Evolutionary conservation across 352 stramenopile species (phyloP).

Genomic region (Sclerospora graminicola): DNA sequence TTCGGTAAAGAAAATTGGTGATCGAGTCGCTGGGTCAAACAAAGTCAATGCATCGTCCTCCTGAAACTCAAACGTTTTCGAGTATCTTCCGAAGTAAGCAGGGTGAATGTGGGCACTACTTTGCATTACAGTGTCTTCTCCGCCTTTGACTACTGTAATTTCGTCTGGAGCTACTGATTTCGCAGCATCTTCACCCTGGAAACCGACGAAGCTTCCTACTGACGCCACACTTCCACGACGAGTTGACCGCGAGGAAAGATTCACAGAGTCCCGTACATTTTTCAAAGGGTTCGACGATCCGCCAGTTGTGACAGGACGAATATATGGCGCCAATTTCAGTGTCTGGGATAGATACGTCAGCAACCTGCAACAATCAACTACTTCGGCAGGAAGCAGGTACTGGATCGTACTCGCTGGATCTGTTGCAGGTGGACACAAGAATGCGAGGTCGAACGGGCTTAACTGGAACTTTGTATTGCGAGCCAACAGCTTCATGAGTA

Average conservation of each 20-base stretch:
- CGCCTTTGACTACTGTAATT: not conserved
- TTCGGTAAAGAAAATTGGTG: slow-evolving; percentile 17
- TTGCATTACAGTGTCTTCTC: not conserved
- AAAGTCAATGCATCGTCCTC: not conserved
- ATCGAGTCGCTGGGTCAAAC: slow-evolving; percentile 19
- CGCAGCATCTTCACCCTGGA: slow-evolving; percentile 12
- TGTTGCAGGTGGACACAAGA: slow-evolving; percentile 51
- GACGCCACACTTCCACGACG: slow-evolving; percentile 17
- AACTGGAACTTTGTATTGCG: slow-evolving; percentile 83
- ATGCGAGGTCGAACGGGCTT: slow-evolving; percentile 54
- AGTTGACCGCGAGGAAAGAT: slow-evolving; percentile 5
- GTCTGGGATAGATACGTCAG: slow-evolving; percentile 57
- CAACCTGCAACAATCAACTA: slow-evolving; percentile 27
- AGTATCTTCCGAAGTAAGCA: slow-evolving; percentile 21
- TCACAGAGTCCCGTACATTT: slow-evolving; percentile 10
- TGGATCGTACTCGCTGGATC: slow-evolving; percentile 27
- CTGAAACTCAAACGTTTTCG: slow-evolving; percentile 9
- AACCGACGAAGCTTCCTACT: slow-evolving; percentile 12
- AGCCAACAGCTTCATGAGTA: slow-evolving; percentile 81
- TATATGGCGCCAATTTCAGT: slow-evolving; percentile 39
- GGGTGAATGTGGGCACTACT: slow-evolving; percentile 19
- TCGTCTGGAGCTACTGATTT: slow-evolving; percentile 4
- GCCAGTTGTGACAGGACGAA: slow-evolving; percentile 33
- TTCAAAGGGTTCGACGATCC: slow-evolving; percentile 7
- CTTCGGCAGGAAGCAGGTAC: slow-evolving; percentile 34